Percentiles rank a stretch among this genome's conserved stretches.
Evolutionary conservation across 2,329 filamentous ascomycete genomes (phyloP).

Genomic region (Elsinoe arachidis): DNA sequence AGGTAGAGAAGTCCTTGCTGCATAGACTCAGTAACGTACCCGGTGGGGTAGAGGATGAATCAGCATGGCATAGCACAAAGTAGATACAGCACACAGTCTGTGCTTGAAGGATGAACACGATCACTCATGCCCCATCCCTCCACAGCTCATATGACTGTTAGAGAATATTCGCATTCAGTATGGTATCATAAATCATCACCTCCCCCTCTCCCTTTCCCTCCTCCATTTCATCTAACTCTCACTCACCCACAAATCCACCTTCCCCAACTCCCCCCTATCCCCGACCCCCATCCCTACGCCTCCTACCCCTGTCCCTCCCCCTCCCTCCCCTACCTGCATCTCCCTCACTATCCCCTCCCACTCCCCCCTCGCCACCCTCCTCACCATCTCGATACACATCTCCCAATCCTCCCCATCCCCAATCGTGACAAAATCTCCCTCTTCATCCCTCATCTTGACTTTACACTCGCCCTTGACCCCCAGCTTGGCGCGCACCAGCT

Average conservation of each 20-base stretch:
- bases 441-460: conserved; percentile 81
- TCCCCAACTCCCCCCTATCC: conserved; percentile 12
- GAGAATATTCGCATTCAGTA: neutral
- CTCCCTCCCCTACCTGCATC: conserved; percentile 43
- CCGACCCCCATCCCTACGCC: conserved; percentile 35
- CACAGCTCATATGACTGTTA: neutral
- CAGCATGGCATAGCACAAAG: neutral
- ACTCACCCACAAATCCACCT: conserved; percentile 16
- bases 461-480: conserved; percentile 63
- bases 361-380: conserved; percentile 50
- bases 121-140: neutral
- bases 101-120: neutral
- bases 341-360: conserved; percentile 68
- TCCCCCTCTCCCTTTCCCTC: neutral
- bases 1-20: neutral
- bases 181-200: conserved; percentile 9
- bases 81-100: neutral
- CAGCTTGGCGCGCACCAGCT: conserved; percentile 80
- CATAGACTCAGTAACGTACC: neutral
- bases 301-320: conserved; percentile 68
- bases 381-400: conserved; percentile 65
- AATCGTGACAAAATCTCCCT: conserved; percentile 93
- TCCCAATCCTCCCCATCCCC: conserved; percentile 94
- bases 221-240: too few species aligned
- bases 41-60: neutral